phyloP scores from a whole-genome alignment of 495 filamentous ascomycete species.

The Cercophora sp. region DNA sequence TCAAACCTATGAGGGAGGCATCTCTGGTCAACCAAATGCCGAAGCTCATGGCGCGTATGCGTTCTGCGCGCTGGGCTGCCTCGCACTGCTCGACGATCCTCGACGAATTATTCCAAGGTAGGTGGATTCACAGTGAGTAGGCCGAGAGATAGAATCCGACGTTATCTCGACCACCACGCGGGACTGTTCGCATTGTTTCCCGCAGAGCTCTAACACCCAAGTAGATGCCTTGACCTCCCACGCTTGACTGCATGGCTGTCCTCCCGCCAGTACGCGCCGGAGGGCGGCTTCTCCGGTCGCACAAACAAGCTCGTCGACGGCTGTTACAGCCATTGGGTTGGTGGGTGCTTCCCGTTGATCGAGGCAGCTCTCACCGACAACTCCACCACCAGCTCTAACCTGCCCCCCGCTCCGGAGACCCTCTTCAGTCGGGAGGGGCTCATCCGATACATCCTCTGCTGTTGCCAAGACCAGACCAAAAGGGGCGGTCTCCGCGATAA shows the following conservation, averaged over 20 bases:
- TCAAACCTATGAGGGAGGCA: constrained; percentile 92
- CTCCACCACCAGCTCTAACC: constrained; percentile 10
- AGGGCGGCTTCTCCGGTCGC: constrained; percentile 85
- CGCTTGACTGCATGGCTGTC: constrained; percentile 81
- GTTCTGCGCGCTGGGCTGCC: constrained; percentile 85
- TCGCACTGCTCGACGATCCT: constrained; percentile 71
- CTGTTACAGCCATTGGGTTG: constrained; percentile 97
- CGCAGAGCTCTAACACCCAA: too few relatives aligned
- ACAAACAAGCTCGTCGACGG: constrained; percentile 99
- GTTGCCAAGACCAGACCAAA: constrained; percentile 67
- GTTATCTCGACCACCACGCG: background rate
- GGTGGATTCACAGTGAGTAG: background rate
- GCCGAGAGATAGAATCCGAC: background rate
- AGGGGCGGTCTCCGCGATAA: constrained; percentile 88
- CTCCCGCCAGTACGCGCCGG: constrained; percentile 81
- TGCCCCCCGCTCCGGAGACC: constrained; percentile 21
- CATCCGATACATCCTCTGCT: constrained; percentile 80
- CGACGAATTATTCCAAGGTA: constrained; percentile 6
- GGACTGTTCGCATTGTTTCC: background rate
- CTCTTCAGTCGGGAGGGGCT: constrained; percentile 83
- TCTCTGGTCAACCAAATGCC: constrained; percentile 71
- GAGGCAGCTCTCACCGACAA: constrained; percentile 62
- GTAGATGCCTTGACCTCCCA: constrained; percentile 72
- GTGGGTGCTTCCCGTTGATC: constrained; percentile 85
- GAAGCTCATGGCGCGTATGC: constrained; percentile 97